A percentile compares a stretch with the other conserved stretches of the same genome.
Conservation (phyloP, 352 stramenopile species). For the Pythium myriotylum region DNA sequence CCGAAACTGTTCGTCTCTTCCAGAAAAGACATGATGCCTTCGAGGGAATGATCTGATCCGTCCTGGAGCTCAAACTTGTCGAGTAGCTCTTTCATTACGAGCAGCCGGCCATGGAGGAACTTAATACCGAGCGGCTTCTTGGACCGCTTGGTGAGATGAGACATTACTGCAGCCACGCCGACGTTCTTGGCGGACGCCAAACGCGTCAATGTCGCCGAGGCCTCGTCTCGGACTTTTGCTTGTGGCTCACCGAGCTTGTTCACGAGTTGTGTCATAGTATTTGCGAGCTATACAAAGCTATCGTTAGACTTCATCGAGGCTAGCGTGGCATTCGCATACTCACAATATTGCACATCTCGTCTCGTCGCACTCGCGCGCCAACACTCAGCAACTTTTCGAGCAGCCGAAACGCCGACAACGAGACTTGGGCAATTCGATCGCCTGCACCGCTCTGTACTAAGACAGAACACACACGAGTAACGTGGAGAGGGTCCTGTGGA, state of each 20-base stretch:
- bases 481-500: slow-evolving; percentile 41
- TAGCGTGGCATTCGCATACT: slow-evolving; percentile 16
- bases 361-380: slow-evolving; percentile 42
- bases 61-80: slow-evolving; percentile 52
- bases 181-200: slow-evolving; percentile 68
- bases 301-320: background rate
- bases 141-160: slow-evolving; percentile 65
- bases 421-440: slow-evolving; percentile 76
- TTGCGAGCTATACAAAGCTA: slow-evolving; percentile 48
- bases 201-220: slow-evolving; percentile 38
- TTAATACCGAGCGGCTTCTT: slow-evolving; percentile 82
- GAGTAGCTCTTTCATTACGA: slow-evolving; percentile 65
- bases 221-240: slow-evolving; percentile 75
- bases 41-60: slow-evolving; percentile 53
- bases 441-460: slow-evolving; percentile 73
- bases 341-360: slow-evolving; percentile 77
- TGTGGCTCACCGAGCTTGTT: slow-evolving; percentile 79
- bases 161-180: slow-evolving; percentile 60
- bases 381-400: slow-evolving; percentile 64
- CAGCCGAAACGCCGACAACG: slow-evolving; percentile 70
- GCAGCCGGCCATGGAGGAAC: slow-evolving; percentile 61
- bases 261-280: slow-evolving; percentile 76
- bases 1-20: slow-evolving; percentile 85
- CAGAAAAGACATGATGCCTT: slow-evolving; percentile 76
- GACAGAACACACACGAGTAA: slow-evolving; percentile 65